These are phyloP conservation scores for Bryum argenteum DNA, from an alignment of 225 moss, liverwort and hornwort species.

Conservation along the genomic window DNA sequence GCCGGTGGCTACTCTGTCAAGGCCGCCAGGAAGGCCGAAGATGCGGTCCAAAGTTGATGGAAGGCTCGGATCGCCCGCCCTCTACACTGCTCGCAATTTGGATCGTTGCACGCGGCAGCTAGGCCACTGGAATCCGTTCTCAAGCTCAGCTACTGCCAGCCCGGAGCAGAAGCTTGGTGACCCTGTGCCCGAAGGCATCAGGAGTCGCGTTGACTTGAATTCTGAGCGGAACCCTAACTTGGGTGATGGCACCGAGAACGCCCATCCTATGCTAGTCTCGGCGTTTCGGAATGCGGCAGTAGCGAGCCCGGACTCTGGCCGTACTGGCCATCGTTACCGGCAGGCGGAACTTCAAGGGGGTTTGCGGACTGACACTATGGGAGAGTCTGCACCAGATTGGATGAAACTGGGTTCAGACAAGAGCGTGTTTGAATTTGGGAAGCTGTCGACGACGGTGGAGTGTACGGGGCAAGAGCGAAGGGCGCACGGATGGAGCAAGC, in stretches of 20 bases:
- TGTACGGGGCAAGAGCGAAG: slow-evolving; percentile 38
- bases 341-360: slow-evolving; percentile 7
- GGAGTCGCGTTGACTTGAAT: background rate
- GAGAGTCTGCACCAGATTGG: slow-evolving; percentile 31
- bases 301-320: slow-evolving; percentile 15
- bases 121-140: slow-evolving; percentile 61
- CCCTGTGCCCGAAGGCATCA: background rate
- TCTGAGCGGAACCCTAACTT: slow-evolving; percentile 28
- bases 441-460: slow-evolving; percentile 19
- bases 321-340: slow-evolving; percentile 14
- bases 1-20: slow-evolving; percentile 33
- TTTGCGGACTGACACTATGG: slow-evolving; percentile 12
- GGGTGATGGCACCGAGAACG: background rate
- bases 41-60: slow-evolving; percentile 46
- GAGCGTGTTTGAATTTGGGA: slow-evolving; percentile 45
- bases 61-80: slow-evolving; percentile 32
- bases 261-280: slow-evolving; percentile 16
- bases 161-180: slow-evolving; percentile 31
- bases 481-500: slow-evolving; percentile 54
- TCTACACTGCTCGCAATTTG: slow-evolving; percentile 50
- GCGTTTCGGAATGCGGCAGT: slow-evolving; percentile 16
- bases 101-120: slow-evolving; percentile 59
- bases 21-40: slow-evolving; percentile 41
- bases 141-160: slow-evolving; percentile 41
- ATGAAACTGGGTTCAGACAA: slow-evolving; percentile 24